Percentiles rank a stretch among this genome's conserved stretches.
Evolutionary conservation across 1,284 basidiomycete genomes (phyloP).

Genomic region (Pseudozyma hubeiensis): DNA sequence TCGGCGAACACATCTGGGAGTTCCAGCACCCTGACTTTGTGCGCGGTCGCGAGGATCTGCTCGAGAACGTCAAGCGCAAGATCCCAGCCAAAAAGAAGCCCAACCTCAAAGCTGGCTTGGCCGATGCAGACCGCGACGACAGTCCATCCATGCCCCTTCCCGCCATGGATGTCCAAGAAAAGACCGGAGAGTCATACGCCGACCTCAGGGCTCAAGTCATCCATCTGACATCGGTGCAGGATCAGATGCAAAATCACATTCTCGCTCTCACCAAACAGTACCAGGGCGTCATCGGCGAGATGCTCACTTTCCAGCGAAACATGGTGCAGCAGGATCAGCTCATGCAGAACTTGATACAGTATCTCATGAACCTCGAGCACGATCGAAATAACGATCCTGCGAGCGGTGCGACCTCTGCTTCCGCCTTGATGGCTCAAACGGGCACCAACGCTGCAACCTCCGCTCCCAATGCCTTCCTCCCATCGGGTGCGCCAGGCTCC

Average conservation of each 20-base stretch:
- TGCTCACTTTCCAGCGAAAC: conserved; percentile 84
- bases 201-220: conserved; percentile 59
- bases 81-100: conserved; percentile 71
- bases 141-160: conserved; percentile 36
- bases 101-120: conserved; percentile 31
- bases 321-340: conserved; percentile 86
- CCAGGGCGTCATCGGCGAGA: conserved; percentile 81
- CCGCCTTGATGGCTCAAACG: conserved; percentile 18
- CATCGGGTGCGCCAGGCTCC: conserved; percentile 74
- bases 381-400: conserved; percentile 18
- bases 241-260: conserved; percentile 69
- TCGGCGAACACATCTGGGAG: conserved; percentile 84
- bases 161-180: conserved; percentile 34
- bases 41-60: conserved; percentile 77
- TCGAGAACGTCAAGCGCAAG: conserved; percentile 80
- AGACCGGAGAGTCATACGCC: conserved; percentile 48
- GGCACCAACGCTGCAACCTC: conserved; percentile 3
- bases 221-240: conserved; percentile 55
- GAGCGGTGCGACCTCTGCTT: neutral
- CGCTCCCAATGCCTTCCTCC: conserved; percentile 71
- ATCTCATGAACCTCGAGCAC: conserved; percentile 75
- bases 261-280: conserved; percentile 79
- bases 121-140: conserved; percentile 64
- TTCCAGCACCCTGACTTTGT: conserved; percentile 92
- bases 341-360: conserved; percentile 84